Percentiles rank a stretch among this genome's conserved stretches.
phyloP scores from a whole-genome alignment of 2,329 filamentous ascomycete genomes.

The Apiospora arundinis region DNA sequence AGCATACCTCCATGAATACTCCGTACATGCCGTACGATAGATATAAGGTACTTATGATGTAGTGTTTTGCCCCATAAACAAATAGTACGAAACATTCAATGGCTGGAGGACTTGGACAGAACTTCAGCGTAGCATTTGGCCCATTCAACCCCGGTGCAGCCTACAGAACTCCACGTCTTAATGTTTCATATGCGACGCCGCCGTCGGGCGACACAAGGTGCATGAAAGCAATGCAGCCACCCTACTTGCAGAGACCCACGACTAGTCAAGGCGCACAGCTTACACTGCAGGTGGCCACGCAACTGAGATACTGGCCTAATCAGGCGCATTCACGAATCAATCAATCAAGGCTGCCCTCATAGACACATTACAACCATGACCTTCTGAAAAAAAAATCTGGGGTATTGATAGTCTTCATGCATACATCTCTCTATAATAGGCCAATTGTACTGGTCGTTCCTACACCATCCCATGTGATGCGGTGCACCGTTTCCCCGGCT shows the following conservation, averaged over 20 bases:
- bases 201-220: conserved; percentile 11
- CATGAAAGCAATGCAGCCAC: conserved; percentile 18
- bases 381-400: neutral
- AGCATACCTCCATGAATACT: neutral
- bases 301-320: neutral
- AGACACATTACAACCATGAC: neutral
- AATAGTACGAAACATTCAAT: conserved; percentile 3
- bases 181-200: neutral
- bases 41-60: too few species aligned
- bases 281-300: conserved; percentile 6
- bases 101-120: neutral
- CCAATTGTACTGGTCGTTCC: neutral
- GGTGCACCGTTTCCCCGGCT: neutral
- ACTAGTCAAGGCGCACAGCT: neutral
- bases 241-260: conserved; percentile 15
- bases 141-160: conserved; percentile 1
- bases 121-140: neutral
- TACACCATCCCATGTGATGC: neutral
- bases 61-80: neutral
- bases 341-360: neutral
- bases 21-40: too few species aligned
- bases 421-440: neutral
- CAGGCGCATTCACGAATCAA: neutral
- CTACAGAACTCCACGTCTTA: conserved; percentile 7
- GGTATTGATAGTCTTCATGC: neutral